Conservation (phyloP, 2,329 filamentous ascomycete genomes). For the Trichoderma sp. region DNA sequence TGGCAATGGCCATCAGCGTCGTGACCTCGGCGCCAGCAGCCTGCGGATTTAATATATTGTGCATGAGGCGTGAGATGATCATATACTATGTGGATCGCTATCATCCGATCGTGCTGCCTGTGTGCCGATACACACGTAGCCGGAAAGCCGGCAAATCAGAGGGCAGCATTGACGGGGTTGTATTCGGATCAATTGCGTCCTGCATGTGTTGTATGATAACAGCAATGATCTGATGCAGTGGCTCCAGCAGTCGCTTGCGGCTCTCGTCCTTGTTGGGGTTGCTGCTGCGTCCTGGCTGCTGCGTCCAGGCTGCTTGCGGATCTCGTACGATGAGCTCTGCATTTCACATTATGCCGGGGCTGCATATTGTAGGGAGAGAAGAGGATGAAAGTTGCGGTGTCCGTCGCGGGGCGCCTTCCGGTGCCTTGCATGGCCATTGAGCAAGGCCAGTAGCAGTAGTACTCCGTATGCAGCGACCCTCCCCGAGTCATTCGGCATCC, state of each 20-base stretch:
- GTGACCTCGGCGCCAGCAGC: background rate
- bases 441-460: background rate
- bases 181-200: constrained; percentile 16
- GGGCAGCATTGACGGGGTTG: constrained; percentile 7
- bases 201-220: constrained; percentile 14
- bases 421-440: constrained; percentile 16
- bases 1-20: constrained; percentile 7
- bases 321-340: constrained; percentile 11
- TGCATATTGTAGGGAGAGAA: background rate
- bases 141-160: constrained; percentile 8
- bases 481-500: constrained; percentile 5
- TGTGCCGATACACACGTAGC: constrained; percentile 10
- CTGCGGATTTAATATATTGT: constrained; percentile 17
- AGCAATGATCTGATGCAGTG: constrained; percentile 11
- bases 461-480: constrained; percentile 5
- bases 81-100: constrained; percentile 12
- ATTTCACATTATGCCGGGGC: background rate
- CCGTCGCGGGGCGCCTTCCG: background rate
- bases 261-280: constrained; percentile 5
- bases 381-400: constrained; percentile 12
- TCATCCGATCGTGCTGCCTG: constrained; percentile 16
- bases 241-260: constrained; percentile 5
- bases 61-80: constrained; percentile 15
- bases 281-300: background rate
- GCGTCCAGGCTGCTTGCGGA: background rate